These are phyloP conservation scores for Fusarium ambrosium DNA, from an alignment of 2,329 filamentous ascomycete species.

Conservation along the genomic window DNA sequence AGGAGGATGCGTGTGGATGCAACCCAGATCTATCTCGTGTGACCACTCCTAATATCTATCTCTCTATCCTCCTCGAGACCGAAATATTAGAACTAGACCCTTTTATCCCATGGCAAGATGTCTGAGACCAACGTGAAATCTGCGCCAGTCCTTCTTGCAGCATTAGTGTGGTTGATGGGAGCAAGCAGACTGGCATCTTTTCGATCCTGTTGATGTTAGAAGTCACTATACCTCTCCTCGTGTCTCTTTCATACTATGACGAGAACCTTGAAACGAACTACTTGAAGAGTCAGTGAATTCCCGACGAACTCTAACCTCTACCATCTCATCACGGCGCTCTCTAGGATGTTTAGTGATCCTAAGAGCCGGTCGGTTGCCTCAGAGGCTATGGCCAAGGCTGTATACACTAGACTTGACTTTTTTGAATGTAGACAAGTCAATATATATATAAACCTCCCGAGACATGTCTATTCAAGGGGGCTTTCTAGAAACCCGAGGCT, in stretches of 20 bases:
- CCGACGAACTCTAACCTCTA: not conserved
- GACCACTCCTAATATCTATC: constrained; percentile 43
- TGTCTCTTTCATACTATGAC: not conserved
- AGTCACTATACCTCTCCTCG: not conserved
- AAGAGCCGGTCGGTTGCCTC: not conserved
- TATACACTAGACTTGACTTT: not conserved
- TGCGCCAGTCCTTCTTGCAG: not conserved
- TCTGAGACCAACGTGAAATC: not conserved
- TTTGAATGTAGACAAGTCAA: not conserved
- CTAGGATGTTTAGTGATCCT: not conserved
- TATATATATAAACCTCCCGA: not conserved
- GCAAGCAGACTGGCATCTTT: not conserved
- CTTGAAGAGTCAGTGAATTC: not conserved
- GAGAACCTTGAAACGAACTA: not conserved
- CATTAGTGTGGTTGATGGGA: not conserved
- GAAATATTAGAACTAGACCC: not conserved
- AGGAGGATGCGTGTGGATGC: not conserved
- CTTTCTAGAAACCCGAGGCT: not conserved
- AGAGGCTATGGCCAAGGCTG: not conserved
- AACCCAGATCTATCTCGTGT: constrained; percentile 49
- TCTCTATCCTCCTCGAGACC: not conserved
- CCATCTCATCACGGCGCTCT: not conserved
- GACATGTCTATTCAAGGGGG: not conserved
- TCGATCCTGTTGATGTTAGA: not conserved
- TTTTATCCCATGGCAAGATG: not conserved